Evolutionary conservation across 1,284 basidiomycete species (phyloP).

Genomic region (Pseudozyma sp.): DNA sequence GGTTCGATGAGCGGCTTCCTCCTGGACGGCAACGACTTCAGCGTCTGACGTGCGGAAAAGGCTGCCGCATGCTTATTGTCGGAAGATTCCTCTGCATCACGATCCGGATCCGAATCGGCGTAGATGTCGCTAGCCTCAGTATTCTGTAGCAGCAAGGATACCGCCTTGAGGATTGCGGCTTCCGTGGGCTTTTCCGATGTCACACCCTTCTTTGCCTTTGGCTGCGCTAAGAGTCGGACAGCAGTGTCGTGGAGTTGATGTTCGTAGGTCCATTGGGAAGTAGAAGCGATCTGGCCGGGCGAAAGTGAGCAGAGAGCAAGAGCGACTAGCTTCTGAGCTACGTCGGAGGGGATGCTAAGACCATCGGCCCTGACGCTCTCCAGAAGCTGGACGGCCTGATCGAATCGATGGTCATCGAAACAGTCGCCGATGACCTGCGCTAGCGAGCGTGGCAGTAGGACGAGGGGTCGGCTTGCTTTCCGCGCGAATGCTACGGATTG

Average conservation of each 20-base stretch:
- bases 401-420: conserved; percentile 48
- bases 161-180: conserved; percentile 30
- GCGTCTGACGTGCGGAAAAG: conserved; percentile 18
- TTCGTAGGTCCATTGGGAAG: conserved; percentile 37
- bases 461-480: conserved; percentile 13
- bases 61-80: not conserved
- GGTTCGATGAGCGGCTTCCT: conserved; percentile 16
- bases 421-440: conserved; percentile 42
- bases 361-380: conserved; percentile 29
- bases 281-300: conserved; percentile 26
- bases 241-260: conserved; percentile 27
- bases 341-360: conserved; percentile 9
- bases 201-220: conserved; percentile 11
- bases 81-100: not conserved
- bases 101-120: not conserved
- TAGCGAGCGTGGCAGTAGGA: conserved; percentile 14
- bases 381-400: conserved; percentile 43
- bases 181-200: conserved; percentile 22
- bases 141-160: conserved; percentile 29
- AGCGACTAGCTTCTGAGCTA: conserved; percentile 38
- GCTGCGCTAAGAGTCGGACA: conserved; percentile 15
- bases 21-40: conserved; percentile 31
- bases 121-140: not conserved
- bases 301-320: conserved; percentile 47
- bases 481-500: conserved; percentile 3